Evolutionary conservation across 2,329 filamentous ascomycete genomes (phyloP), one percentile per base, ranked within the genome.

Genomic region (Monosporascus sp.): DNA sequence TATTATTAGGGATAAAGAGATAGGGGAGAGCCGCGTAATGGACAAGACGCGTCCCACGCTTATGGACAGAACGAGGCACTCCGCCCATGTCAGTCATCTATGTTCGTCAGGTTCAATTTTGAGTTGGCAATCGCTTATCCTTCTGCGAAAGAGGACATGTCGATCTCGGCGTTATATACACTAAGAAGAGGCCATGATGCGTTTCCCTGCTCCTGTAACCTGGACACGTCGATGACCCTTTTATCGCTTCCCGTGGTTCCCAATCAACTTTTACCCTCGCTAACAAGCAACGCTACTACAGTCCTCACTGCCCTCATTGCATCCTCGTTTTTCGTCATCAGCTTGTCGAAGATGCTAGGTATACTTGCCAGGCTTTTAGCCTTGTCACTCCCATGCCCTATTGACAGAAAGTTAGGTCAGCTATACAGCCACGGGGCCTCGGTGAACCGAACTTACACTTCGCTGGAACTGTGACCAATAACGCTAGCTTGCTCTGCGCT

Each of bases 381-480:
- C 8, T 76, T 71, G 59, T 89, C 86, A 44, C 72, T 74, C 53
- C 81, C 74, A 55, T 80, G 78, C 86, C 86, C 84, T 86, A 55
- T 22, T 5, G 19, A 31, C n/a, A 17, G 17, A 24, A n/a, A 3
- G 17, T 52, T 19, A 51, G 49, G 47, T 20, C 3, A 3, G 6
- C 8, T 17, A 31, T 44, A 20, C 19, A 3, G 48, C 8, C 19
- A 53, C 1, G 37, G 20, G 27, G 20, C 43, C 35, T 31, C 26
- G 26, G 20, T 26, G 37, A 31, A 43, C 19, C 19, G 51, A 19
- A 79, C 85, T 78, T 69, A 89, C 86, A 89, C 64, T 80, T 81
- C 7, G 72, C 75, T 0, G 86, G 86, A 41, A 84, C 71, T 5
- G 79, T 78, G 2, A 83, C 71, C 56, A 81, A 65, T 11, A 85